phyloP scores from a whole-genome alignment of 1,139 yeast species.

The Blastobotrys indianensis region DNA sequence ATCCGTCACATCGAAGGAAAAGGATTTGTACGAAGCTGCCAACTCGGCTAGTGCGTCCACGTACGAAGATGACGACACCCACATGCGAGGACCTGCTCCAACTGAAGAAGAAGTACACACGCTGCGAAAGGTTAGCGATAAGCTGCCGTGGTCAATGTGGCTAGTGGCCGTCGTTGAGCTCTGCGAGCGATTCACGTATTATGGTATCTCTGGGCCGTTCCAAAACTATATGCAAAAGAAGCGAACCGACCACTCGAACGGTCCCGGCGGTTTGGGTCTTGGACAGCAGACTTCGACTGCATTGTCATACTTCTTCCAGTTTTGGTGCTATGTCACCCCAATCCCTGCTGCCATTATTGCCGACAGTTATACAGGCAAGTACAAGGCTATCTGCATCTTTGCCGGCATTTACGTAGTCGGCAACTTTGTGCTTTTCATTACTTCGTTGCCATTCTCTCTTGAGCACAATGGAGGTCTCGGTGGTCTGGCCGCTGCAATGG shows the following conservation, averaged over 20 bases:
- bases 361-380: conserved; percentile 70
- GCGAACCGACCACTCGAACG: conserved; percentile 16
- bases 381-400: conserved; percentile 59
- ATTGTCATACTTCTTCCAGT: conserved; percentile 68
- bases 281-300: conserved; percentile 68
- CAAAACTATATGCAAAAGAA: conserved; percentile 66
- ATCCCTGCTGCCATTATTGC: conserved; percentile 71
- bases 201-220: conserved; percentile 71
- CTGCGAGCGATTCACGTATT: conserved; percentile 80
- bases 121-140: conserved; percentile 41
- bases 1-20: conserved; percentile 2
- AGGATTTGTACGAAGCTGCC: conserved; percentile 1
- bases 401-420: conserved; percentile 58
- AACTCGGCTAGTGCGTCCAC: neutral
- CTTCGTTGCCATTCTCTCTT: conserved; percentile 63
- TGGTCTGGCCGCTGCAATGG: conserved; percentile 53
- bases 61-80: neutral
- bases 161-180: conserved; percentile 73
- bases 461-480: conserved; percentile 38
- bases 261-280: conserved; percentile 53
- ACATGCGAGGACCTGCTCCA: conserved; percentile 36
- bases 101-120: conserved; percentile 42
- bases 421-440: conserved; percentile 56
- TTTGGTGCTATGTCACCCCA: conserved; percentile 81
- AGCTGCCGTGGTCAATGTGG: conserved; percentile 50